Base-by-base conservation (phyloP, 208 protist species). In the Acanthamoeba culbertsoni region DNA sequence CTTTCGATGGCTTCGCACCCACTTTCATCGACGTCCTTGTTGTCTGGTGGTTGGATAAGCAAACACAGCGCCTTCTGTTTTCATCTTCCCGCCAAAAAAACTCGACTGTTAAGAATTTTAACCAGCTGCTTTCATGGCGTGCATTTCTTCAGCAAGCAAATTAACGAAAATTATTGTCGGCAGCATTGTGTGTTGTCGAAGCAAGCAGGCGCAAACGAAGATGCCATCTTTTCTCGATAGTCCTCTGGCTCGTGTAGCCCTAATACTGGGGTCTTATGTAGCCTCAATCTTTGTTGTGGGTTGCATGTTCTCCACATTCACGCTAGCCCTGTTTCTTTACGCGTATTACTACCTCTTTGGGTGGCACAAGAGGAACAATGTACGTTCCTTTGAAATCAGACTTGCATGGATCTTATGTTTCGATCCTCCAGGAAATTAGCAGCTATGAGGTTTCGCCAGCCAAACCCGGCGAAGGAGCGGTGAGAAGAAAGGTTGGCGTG, bases 281-380 rank as follows among this genome's bases (percentile, higher is more conserved):
- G 73, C 42, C 8, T 55, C 42, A 14, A 84, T 84, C 73, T 84
- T 55, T 43, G 43, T 84, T 12, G 73, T 84, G 1, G 73, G 73
- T 37, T 37, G 73, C 23, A 31, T 43, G 12, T 84, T 84, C 23
- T 37, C 73, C 18, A 84, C 73, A 18, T 84, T 84, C 20, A 0
- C 5, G 12, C 28, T 84, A 0, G 2, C 55, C 3, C 20, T 84
- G 43, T 16, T 10, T 23, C 73, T 84, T 43, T 84, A 84, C 73
- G 37, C n/a, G 42, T 55, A 55, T n/a, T 84, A 40, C 73, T 84
- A 55, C 43, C 42, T 40, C 0, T 53, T 55, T 37, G 73, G 26
- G 33, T 55, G 73, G 73, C 73, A 84, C 43, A 84, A 84, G 73
- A 84, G 35, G 73, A 14, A 37, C 73, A 84, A 84, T 23, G 73